Percentiles rank a stretch among this genome's conserved stretches.
phyloP scores from a whole-genome alignment of 495 filamentous ascomycete genomes.

The Elaphomyces granulatus region DNA sequence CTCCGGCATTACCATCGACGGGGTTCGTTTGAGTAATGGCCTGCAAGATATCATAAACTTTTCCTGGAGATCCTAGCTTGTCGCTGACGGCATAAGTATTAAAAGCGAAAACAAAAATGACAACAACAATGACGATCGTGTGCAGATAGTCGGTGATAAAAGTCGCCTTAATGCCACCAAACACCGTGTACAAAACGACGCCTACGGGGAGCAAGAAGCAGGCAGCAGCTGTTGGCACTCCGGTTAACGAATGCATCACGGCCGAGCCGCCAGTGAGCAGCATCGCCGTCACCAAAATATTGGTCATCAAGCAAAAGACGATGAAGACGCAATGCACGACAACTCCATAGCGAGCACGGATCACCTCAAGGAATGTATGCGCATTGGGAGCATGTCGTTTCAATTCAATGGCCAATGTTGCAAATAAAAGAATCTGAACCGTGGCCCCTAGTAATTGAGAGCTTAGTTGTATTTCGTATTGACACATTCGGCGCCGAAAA shows the following conservation, averaged over 20 bases:
- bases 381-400: slow-evolving; percentile 80
- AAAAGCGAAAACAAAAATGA: slow-evolving; percentile 84
- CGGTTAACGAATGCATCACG: slow-evolving; percentile 71
- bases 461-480: not conserved
- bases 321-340: slow-evolving; percentile 60
- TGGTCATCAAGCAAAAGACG: slow-evolving; percentile 70
- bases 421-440: slow-evolving; percentile 68
- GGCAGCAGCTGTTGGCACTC: slow-evolving; percentile 73
- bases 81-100: slow-evolving; percentile 67
- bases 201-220: slow-evolving; percentile 84
- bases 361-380: slow-evolving; percentile 74
- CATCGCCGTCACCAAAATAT: slow-evolving; percentile 83
- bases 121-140: slow-evolving; percentile 73
- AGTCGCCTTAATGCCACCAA: slow-evolving; percentile 66
- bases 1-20: slow-evolving; percentile 70
- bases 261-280: slow-evolving; percentile 82
- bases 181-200: slow-evolving; percentile 67
- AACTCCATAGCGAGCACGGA: slow-evolving; percentile 46
- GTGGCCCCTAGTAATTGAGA: slow-evolving; percentile 30
- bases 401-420: slow-evolving; percentile 83
- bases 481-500: not conserved
- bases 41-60: slow-evolving; percentile 68
- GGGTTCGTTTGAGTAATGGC: slow-evolving; percentile 57
- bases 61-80: slow-evolving; percentile 62
- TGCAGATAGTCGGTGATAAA: slow-evolving; percentile 74